Evolutionary conservation across 768 basidiomycete species (phyloP).

Genomic region (Leccinum uliginosum): DNA sequence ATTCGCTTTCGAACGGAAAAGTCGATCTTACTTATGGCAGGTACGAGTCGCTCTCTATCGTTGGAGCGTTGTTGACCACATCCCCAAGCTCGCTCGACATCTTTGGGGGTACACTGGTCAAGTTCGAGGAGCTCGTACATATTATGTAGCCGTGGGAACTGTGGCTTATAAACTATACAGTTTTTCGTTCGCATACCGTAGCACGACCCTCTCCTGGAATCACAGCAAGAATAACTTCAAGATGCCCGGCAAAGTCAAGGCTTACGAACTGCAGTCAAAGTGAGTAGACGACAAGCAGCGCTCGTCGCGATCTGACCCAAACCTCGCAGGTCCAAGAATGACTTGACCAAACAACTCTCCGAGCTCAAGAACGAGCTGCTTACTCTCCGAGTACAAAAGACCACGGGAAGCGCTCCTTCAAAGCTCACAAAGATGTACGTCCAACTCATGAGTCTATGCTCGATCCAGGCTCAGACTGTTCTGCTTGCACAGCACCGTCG

Average conservation of each 20-base stretch:
- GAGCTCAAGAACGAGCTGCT: slow-evolving; percentile 97
- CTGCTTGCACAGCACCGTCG: slow-evolving; percentile 66
- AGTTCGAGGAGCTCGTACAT: slow-evolving; percentile 50
- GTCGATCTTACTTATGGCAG: slow-evolving; percentile 46
- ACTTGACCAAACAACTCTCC: slow-evolving; percentile 87
- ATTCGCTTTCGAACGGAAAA: slow-evolving; percentile 72
- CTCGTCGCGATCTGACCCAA: background rate
- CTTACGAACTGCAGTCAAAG: slow-evolving; percentile 96
- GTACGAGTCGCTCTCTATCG: slow-evolving; percentile 20
- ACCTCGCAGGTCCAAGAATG: slow-evolving; percentile 80
- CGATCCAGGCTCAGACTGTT: background rate
- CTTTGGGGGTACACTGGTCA: slow-evolving; percentile 63
- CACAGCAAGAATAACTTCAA: slow-evolving; percentile 34
- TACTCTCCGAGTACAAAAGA: slow-evolving; percentile 94
- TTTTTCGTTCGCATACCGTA: slow-evolving; percentile 21
- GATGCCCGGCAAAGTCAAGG: slow-evolving; percentile 92
- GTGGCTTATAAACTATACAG: slow-evolving; percentile 45
- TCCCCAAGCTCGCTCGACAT: slow-evolving; percentile 58
- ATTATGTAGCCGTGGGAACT: slow-evolving; percentile 27
- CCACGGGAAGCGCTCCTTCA: slow-evolving; percentile 89
- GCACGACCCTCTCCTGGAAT: slow-evolving; percentile 32
- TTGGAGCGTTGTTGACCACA: background rate
- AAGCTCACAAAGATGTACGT: slow-evolving; percentile 98
- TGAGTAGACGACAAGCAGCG: slow-evolving; percentile 36
- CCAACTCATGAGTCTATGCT: background rate